Evolutionary conservation across 208 protist species (phyloP).

Genomic region (Phytomonas serpens): DNA sequence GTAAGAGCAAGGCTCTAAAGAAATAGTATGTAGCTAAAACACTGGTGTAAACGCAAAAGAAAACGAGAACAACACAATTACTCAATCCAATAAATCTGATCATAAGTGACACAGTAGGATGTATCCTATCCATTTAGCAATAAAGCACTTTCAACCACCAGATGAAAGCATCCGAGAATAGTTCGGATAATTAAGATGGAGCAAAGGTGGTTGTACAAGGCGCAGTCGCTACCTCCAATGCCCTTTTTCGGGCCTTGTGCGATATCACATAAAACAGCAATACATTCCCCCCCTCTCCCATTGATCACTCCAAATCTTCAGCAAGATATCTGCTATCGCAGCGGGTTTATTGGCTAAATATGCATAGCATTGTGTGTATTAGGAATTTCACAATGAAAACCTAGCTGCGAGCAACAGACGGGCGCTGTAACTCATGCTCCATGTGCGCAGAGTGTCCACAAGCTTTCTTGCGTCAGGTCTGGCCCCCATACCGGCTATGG

Average conservation of each 20-base stretch:
- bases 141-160: neutral
- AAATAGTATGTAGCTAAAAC: neutral
- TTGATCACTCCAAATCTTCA: neutral
- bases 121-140: neutral
- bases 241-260: neutral
- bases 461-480: neutral
- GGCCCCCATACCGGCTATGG: neutral
- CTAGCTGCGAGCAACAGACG: neutral
- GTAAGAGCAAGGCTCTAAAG: neutral
- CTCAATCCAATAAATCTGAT: neutral
- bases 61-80: neutral
- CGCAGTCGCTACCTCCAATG: neutral
- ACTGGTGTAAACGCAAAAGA: neutral
- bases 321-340: neutral
- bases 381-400: neutral
- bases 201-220: neutral
- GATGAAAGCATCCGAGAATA: neutral
- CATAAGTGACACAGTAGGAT: neutral
- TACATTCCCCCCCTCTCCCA: neutral
- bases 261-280: neutral
- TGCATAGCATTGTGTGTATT: neutral
- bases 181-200: neutral
- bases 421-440: neutral
- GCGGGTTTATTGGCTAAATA: neutral
- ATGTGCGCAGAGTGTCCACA: neutral